A percentile compares a stretch with the other conserved stretches of the same genome.
These are phyloP conservation scores for Raddia guianensis DNA, from an alignment of 176 grass and related monocot genomes.

Conservation along the genomic window DNA sequence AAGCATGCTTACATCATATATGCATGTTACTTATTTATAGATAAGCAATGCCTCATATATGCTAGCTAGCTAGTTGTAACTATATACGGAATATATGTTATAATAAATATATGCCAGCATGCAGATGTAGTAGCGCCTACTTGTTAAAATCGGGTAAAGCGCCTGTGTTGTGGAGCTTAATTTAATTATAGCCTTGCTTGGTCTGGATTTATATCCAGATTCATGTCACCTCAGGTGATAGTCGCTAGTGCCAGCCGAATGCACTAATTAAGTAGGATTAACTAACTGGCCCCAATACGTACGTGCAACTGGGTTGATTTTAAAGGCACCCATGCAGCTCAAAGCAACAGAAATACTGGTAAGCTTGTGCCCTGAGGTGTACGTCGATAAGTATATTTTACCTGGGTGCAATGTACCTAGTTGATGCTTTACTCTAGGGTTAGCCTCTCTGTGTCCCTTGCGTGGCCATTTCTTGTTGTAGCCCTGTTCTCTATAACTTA, in stretches of 20 bases:
- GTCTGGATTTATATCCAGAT: slow-evolving; percentile 46
- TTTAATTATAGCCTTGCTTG: slow-evolving; percentile 6
- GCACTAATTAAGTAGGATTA: slow-evolving; percentile 3
- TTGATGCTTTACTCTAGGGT: neutral
- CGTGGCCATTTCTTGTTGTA: no score
- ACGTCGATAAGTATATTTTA: neutral
- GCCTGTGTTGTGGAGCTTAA: slow-evolving; percentile 2
- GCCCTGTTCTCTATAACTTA: no score
- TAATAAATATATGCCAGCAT: neutral
- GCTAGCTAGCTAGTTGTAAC: neutral
- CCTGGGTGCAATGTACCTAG: slow-evolving; percentile 37
- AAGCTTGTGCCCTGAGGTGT: slow-evolving; percentile 9
- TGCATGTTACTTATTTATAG: neutral
- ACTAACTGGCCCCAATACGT: neutral
- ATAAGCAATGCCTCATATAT: neutral
- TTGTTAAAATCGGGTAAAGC: slow-evolving; percentile 26
- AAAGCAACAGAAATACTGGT: slow-evolving; percentile 26
- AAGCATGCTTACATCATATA: neutral
- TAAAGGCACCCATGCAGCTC: slow-evolving; percentile 29
- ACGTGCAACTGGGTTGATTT: slow-evolving; percentile 4
- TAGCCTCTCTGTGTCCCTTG: neutral
- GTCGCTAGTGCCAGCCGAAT: slow-evolving; percentile 40
- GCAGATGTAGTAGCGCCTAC: neutral
- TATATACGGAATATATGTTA: neutral
- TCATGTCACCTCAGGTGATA: slow-evolving; percentile 42